phyloP scores from a whole-genome alignment of 75 land plant genomes.

The Sequoia sempervirens region DNA sequence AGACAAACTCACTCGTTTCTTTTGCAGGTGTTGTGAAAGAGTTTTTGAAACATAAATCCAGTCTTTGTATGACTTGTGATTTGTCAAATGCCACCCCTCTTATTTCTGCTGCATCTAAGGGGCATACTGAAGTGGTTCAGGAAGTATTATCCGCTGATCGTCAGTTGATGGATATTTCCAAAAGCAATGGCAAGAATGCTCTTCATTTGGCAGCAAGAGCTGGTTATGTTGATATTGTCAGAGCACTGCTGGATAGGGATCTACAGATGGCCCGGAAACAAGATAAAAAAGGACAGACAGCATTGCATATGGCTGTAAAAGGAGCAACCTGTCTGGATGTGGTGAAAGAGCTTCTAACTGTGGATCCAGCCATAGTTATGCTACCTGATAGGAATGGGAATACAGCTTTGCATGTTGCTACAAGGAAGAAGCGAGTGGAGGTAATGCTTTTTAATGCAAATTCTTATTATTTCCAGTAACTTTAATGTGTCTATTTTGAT shows the following conservation, averaged over 20 bases:
- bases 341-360: slow-evolving; percentile 41
- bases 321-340: slow-evolving; percentile 43
- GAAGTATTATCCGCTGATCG: slow-evolving; percentile 39
- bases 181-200: slow-evolving; percentile 62
- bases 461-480: neutral
- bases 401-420: slow-evolving; percentile 68
- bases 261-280: slow-evolving; percentile 51
- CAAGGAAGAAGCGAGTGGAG: slow-evolving; percentile 64
- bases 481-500: neutral
- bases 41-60: slow-evolving; percentile 19
- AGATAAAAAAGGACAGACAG: slow-evolving; percentile 55
- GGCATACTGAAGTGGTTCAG: slow-evolving; percentile 23
- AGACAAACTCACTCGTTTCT: neutral
- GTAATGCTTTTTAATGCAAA: slow-evolving; percentile 19
- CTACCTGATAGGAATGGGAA: slow-evolving; percentile 56
- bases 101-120: slow-evolving; percentile 28
- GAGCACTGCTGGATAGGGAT: slow-evolving; percentile 49
- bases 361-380: slow-evolving; percentile 67
- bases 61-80: slow-evolving; percentile 17
- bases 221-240: slow-evolving; percentile 55
- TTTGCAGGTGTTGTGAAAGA: slow-evolving; percentile 31
- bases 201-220: slow-evolving; percentile 53
- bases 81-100: slow-evolving; percentile 29
- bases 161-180: slow-evolving; percentile 40
- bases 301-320: slow-evolving; percentile 68